Evolutionary conservation across 1,284 basidiomycete genomes (phyloP).

Genomic region (Rhodotorula sp.): DNA sequence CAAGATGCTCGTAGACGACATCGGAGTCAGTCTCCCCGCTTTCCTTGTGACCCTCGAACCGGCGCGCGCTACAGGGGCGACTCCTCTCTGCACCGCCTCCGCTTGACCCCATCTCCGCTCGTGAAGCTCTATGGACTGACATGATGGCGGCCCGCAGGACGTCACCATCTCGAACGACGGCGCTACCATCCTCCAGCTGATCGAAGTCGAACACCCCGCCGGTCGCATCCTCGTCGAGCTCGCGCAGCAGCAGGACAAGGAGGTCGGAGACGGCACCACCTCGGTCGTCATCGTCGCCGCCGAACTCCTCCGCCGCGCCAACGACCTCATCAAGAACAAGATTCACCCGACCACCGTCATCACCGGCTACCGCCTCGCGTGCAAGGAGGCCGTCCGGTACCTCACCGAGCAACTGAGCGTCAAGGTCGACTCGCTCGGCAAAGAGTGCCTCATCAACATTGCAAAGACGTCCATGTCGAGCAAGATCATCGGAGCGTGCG

Average conservation of each 20-base stretch:
- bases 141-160: conserved; percentile 60
- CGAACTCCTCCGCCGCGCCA: conserved; percentile 90
- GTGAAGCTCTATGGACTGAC: not conserved
- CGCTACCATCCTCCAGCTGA: conserved; percentile 89
- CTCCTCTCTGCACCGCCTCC: not conserved
- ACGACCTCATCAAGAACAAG: conserved; percentile 96
- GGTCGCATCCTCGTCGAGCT: conserved; percentile 94
- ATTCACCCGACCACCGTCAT: conserved; percentile 99
- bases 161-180: conserved; percentile 99
- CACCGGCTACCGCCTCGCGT: conserved; percentile 95
- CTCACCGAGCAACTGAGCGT: conserved; percentile 97
- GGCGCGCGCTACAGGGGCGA: too few species aligned
- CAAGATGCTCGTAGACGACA: conserved; percentile 75
- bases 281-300: conserved; percentile 98
- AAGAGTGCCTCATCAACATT: conserved; percentile 90
- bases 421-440: conserved; percentile 87
- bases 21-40: conserved; percentile 63
- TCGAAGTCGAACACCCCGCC: conserved; percentile 45
- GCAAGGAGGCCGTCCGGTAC: conserved; percentile 95
- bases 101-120: not conserved
- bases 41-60: not conserved
- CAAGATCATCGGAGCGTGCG: conserved; percentile 95
- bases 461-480: conserved; percentile 99
- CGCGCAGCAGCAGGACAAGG: conserved; percentile 98
- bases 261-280: conserved; percentile 98